Evolutionary conservation across 345 rosid species (phyloP).

Genomic region (Litchi chinensis): DNA sequence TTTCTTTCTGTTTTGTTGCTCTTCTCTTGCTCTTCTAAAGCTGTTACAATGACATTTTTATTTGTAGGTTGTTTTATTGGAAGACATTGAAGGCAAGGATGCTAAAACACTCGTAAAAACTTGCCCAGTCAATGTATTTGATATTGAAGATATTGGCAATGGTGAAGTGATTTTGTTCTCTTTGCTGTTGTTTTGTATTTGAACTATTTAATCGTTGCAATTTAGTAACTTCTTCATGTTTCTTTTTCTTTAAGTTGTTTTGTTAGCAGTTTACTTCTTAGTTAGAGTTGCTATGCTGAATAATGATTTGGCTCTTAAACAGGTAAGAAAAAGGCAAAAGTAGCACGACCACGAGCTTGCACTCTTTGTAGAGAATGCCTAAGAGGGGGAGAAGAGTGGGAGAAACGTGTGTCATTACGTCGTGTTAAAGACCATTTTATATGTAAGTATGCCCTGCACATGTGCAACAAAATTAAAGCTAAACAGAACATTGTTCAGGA

Average conservation of each 20-base stretch:
- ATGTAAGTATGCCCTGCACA: conserved; percentile 51
- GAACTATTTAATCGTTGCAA: not conserved
- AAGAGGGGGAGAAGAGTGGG: conserved; percentile 63
- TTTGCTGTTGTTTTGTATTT: not conserved
- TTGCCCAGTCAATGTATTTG: conserved; percentile 83
- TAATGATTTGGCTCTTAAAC: conserved; percentile 29
- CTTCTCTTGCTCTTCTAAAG: not conserved
- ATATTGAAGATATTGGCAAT: conserved; percentile 87
- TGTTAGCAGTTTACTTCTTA: not conserved
- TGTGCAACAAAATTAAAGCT: not conserved
- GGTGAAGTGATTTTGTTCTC: conserved; percentile 44
- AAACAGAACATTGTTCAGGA: not conserved
- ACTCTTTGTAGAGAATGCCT: conserved; percentile 90
- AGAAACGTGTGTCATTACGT: conserved; percentile 55
- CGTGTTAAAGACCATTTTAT: conserved; percentile 87
- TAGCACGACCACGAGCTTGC: conserved; percentile 77
- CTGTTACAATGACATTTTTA: not conserved
- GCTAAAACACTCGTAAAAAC: conserved; percentile 68
- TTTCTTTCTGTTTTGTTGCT: not conserved
- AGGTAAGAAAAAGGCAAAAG: conserved; percentile 79
- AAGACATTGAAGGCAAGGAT: conserved; percentile 56
- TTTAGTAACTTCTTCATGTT: not conserved
- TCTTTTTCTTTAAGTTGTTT: not conserved
- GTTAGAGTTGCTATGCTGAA: not conserved
- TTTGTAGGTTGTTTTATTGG: conserved; percentile 63